Evolutionary conservation across 2,329 filamentous ascomycete genomes (phyloP), one percentile per base, ranked within the genome.

Genomic region (Dothistroma septosporum): DNA sequence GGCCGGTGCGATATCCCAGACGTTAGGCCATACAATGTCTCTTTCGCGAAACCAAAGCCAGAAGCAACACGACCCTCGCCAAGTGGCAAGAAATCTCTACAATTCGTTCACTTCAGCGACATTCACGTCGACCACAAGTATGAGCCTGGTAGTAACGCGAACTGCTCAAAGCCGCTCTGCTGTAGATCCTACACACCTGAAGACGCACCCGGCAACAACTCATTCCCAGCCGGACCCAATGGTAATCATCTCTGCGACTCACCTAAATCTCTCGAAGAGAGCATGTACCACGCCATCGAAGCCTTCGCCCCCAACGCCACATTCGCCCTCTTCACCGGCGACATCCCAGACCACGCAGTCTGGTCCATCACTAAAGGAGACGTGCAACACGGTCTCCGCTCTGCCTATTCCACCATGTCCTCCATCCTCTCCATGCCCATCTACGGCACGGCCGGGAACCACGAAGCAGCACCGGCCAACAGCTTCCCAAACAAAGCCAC

Each of bases 321-420:
- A 1, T 84, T 86, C 61, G 75, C 78, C n/a, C 76, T 86, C 54
- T 86, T 85, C 72, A 86, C 84, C 0, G 84, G 84, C 6, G 84
- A 86, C 61, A 77, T 86, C 31, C 76, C 85, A 10, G 81, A 84
- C 59, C 81, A 84, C 48, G 75, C 75, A 46, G 68, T 77, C 8
- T 78, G 76, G 76, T 63, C 72, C 11, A 71, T 75, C 4, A 72
- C 70, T 46, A 61, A 75, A 24, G 60, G 67, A 1, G 71, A 75
- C 50, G 74, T 74, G 1, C 68, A 73, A 0, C 47, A 63, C 24
- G 72, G 76, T 52, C 66, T 85, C 58, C 73, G 76, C 28, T 70
- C 76, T 35, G 79, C 81, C 4, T 85, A 84, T 65, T 66, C 67
- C 4, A 53, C 61, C 16, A 74, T 76, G 47, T 83, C 85, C 76